Conservation (phyloP, 2,329 filamentous ascomycete genomes). For the Hyphodiscus sp. region DNA sequence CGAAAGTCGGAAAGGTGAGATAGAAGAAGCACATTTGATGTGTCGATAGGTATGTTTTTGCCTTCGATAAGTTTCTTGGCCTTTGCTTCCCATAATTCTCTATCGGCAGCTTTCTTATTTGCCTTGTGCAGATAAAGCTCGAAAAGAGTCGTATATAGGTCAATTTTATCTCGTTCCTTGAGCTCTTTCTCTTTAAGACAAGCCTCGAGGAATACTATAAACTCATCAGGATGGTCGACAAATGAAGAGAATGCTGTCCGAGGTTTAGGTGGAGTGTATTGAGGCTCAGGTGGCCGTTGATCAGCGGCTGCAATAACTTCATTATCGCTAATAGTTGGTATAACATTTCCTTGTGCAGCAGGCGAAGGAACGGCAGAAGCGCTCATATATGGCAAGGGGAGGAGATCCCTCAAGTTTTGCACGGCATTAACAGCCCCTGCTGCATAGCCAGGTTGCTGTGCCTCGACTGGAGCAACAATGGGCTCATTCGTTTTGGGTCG, state of each 20-base stretch:
- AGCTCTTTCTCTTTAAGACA: constrained; percentile 67
- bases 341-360: constrained; percentile 41
- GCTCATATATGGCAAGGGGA: constrained; percentile 82
- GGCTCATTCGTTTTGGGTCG: constrained; percentile 58
- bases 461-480: constrained; percentile 15
- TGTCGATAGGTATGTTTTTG: constrained; percentile 78
- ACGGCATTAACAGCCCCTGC: constrained; percentile 64
- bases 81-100: constrained; percentile 80
- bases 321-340: constrained; percentile 47
- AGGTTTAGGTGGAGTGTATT: constrained; percentile 76
- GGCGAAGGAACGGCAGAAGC: constrained; percentile 50
- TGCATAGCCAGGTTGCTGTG: constrained; percentile 25
- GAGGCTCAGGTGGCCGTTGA: constrained; percentile 32
- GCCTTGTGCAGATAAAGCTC: constrained; percentile 97
- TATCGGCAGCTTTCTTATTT: constrained; percentile 63
- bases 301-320: constrained; percentile 43
- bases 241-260: constrained; percentile 92
- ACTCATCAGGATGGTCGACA: constrained; percentile 86
- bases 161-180: constrained; percentile 68
- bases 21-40: constrained; percentile 86
- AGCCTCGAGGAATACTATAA: constrained; percentile 87
- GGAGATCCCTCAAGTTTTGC: constrained; percentile 75
- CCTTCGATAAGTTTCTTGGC: constrained; percentile 84
- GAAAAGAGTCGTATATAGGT: constrained; percentile 91
- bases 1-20: constrained; percentile 88